These are phyloP conservation scores for Fusarium domesticum DNA, from an alignment of 2,329 filamentous ascomycete genomes.

Conservation along the genomic window DNA sequence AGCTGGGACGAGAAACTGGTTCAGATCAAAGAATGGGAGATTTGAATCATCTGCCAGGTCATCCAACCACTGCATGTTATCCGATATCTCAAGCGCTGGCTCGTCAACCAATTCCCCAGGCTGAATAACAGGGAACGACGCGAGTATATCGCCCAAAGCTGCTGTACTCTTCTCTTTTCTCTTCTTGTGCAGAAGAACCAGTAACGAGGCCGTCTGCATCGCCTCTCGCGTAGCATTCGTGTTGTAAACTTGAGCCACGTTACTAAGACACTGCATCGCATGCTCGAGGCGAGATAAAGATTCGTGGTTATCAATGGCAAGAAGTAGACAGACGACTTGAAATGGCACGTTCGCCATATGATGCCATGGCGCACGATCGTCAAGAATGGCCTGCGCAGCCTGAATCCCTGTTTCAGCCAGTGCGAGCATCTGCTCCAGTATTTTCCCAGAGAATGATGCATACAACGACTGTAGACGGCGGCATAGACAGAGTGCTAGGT, in stretches of 20 bases:
- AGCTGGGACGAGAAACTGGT: constrained; percentile 35
- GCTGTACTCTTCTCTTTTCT: constrained; percentile 45
- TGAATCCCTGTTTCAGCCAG: constrained; percentile 45
- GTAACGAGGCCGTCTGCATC: constrained; percentile 50
- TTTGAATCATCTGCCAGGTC: constrained; percentile 43
- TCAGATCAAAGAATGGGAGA: constrained; percentile 43
- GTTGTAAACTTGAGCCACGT: constrained; percentile 42
- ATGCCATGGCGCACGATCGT: constrained; percentile 51
- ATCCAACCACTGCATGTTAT: constrained; percentile 37
- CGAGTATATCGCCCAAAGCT: constrained; percentile 38
- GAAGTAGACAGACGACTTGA: constrained; percentile 53
- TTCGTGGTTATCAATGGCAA: constrained; percentile 52
- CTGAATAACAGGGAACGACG: constrained; percentile 30
- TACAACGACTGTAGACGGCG: constrained; percentile 52
- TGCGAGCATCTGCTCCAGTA: constrained; percentile 46
- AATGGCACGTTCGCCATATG: constrained; percentile 60
- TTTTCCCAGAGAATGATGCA: constrained; percentile 39
- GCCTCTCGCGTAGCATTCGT: constrained; percentile 51
- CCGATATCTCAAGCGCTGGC: constrained; percentile 6
- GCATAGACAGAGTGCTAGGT: constrained; percentile 54
- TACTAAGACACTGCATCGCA: constrained; percentile 47
- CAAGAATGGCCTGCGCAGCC: constrained; percentile 46
- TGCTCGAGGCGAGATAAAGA: constrained; percentile 47
- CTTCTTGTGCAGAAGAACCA: constrained; percentile 51
- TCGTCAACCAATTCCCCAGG: constrained; percentile 9